Evolutionary conservation across 257 asterid genomes (phyloP).

Genomic region (Scutellaria minor): DNA sequence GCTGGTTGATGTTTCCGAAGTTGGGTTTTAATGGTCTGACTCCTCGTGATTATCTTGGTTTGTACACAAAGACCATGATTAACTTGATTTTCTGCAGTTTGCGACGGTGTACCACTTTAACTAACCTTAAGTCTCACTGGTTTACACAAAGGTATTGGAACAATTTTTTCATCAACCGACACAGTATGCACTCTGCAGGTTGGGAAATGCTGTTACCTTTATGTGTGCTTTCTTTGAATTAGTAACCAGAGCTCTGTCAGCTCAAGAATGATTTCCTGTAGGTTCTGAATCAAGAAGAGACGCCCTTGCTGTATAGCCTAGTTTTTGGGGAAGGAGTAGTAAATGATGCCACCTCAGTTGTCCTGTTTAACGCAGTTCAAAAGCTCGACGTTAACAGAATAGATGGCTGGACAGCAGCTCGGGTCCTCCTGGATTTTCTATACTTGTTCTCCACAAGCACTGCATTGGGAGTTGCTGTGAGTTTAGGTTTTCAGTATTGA

Average conservation of each 20-base stretch:
- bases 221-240: constrained; percentile 22
- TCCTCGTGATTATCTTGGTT: constrained; percentile 84
- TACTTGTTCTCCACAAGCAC: constrained; percentile 94
- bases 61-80: constrained; percentile 35
- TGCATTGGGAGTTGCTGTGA: constrained; percentile 80
- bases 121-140: constrained; percentile 29
- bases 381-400: constrained; percentile 68
- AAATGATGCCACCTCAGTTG: constrained; percentile 96
- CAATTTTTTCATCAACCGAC: constrained; percentile 92
- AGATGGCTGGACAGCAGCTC: constrained; percentile 70
- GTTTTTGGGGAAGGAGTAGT: constrained; percentile 99
- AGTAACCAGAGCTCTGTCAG: constrained; percentile 13
- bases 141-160: constrained; percentile 62
- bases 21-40: constrained; percentile 58
- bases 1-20: constrained; percentile 72
- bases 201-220: constrained; percentile 11
- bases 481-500: constrained; percentile 35
- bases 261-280: constrained; percentile 32
- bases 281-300: constrained; percentile 95
- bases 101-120: constrained; percentile 6
- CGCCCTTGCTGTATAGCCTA: constrained; percentile 90
- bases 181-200: constrained; percentile 99
- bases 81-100: constrained; percentile 17
- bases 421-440: constrained; percentile 62
- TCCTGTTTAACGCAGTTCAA: constrained; percentile 88